Evolutionary conservation across 768 basidiomycete species (phyloP), one percentile per base, ranked within the genome.

Genomic region (Neoboletus magnificus): DNA sequence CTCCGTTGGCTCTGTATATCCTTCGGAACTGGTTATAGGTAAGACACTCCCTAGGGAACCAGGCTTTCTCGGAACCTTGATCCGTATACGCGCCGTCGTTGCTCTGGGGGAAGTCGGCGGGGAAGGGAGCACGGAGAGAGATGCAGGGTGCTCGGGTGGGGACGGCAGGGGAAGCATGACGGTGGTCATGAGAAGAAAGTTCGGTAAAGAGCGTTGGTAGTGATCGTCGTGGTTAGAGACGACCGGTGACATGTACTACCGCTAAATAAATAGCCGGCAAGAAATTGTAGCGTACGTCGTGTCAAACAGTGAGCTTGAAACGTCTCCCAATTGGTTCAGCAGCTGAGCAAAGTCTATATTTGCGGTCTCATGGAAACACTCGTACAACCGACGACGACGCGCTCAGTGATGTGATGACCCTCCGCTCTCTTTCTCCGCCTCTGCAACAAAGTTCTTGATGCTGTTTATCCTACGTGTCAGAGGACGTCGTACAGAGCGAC

Each of bases 361-460:
- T 29, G 52, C 39, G 50, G 54, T 49, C 37, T 35, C 45, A 57
- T 33, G n/a, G 37, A 37, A 32, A 32, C 42, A 22, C 47, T 48
- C 52, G n/a, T 51, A 60, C 51, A 43, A 1, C 50, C 16, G 20
- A 13, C 29, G 33, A 43, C 59, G 36, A 49, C 52, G 40, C 20
- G 50, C 50, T 71, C 54, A 71, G 51, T 62, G 65, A 65, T 71
- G 67, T 50, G 66, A 71, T 16, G 66, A 68, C 44, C 63, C 71
- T 66, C 81, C 80, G 60, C 82, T 74, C 69, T 83, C 87, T 74
- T 88, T 90, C 79, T 92, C 91, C 45, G 91, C 90, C 67, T 91
- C 89, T 53, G 81, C 83, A 57, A 92, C 81, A 68, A 89, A 93
- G 48, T 85, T 84, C 70, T 80, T 77, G 75, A 93, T 90, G 69